phyloP scores from a whole-genome alignment of 2,329 filamentous ascomycete species.

The Mariannaea elegans region DNA sequence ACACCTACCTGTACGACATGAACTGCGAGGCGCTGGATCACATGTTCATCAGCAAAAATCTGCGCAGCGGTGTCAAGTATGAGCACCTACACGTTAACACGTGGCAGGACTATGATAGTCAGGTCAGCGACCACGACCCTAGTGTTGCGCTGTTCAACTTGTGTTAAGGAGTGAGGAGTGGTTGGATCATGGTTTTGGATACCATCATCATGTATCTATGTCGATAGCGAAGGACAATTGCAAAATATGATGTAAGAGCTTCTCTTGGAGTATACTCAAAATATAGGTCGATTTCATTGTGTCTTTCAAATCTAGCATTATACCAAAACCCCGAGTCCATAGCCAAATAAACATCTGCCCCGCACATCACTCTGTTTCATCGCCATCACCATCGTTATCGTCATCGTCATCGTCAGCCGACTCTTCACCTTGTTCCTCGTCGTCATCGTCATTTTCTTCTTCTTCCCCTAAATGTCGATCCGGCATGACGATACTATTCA shows the following conservation, averaged over 20 bases:
- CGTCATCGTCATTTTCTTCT: conserved; percentile 47
- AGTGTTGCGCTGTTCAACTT: conserved; percentile 70
- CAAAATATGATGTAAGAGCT: neutral
- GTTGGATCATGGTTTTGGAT: neutral
- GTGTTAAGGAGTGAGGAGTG: conserved; percentile 48
- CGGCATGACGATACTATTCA: conserved; percentile 79
- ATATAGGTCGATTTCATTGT: no score
- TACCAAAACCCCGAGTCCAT: neutral
- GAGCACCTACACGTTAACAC: conserved; percentile 78
- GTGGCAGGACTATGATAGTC: conserved; percentile 66
- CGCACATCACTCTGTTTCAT: conserved; percentile 16
- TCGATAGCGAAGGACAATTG: neutral
- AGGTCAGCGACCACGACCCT: conserved; percentile 75
- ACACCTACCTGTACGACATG: conserved; percentile 76
- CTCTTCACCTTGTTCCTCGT: conserved; percentile 22
- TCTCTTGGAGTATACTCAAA: no score
- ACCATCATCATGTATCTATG: conserved; percentile 14
- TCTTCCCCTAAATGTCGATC: conserved; percentile 63
- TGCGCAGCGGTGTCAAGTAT: conserved; percentile 57
- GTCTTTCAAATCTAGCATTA: neutral
- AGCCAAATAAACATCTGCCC: neutral
- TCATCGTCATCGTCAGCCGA: conserved; percentile 11
- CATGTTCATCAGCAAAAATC: conserved; percentile 68
- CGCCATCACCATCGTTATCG: conserved; percentile 16
- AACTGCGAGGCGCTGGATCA: conserved; percentile 77